A percentile compares a stretch with the other conserved stretches of the same genome.
phyloP scores from a whole-genome alignment of 768 basidiomycete genomes.

The Macrocybe gigantea region DNA sequence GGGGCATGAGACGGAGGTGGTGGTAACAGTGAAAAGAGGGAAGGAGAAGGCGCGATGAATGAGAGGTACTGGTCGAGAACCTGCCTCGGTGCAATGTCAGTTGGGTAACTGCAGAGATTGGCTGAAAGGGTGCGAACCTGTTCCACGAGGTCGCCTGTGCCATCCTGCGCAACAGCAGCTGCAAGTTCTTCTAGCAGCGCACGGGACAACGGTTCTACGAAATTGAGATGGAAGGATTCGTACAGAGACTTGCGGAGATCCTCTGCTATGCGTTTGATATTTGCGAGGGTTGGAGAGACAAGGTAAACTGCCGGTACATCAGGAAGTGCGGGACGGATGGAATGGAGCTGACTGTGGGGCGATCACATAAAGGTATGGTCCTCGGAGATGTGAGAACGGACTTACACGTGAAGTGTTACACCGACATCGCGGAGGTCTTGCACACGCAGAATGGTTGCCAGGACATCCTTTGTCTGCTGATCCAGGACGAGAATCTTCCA shows the following conservation, averaged over 20 bases:
- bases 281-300: constrained; percentile 81
- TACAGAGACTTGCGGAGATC: constrained; percentile 89
- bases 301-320: constrained; percentile 99
- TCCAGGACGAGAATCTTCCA: constrained; percentile 98
- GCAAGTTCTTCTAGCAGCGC: constrained; percentile 92
- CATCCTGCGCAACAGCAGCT: constrained; percentile 77
- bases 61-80: constrained; percentile 96
- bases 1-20: constrained; percentile 30
- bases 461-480: constrained; percentile 91
- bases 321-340: constrained; percentile 78
- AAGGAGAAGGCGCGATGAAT: constrained; percentile 89
- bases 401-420: constrained; percentile 96
- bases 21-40: constrained; percentile 84
- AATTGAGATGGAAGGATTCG: constrained; percentile 91
- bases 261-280: constrained; percentile 87
- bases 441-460: constrained; percentile 92
- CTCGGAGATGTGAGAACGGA: constrained; percentile 2
- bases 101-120: background rate
- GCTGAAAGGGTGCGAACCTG: constrained; percentile 39
- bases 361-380: constrained; percentile 3
- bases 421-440: constrained; percentile 96
- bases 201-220: constrained; percentile 87
- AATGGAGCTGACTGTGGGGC: constrained; percentile 75
- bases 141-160: constrained; percentile 74
- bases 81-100: constrained; percentile 29